These are phyloP conservation scores for Phytopythium sindhum DNA, from an alignment of 352 stramenopile genomes.

Conservation along the genomic window DNA sequence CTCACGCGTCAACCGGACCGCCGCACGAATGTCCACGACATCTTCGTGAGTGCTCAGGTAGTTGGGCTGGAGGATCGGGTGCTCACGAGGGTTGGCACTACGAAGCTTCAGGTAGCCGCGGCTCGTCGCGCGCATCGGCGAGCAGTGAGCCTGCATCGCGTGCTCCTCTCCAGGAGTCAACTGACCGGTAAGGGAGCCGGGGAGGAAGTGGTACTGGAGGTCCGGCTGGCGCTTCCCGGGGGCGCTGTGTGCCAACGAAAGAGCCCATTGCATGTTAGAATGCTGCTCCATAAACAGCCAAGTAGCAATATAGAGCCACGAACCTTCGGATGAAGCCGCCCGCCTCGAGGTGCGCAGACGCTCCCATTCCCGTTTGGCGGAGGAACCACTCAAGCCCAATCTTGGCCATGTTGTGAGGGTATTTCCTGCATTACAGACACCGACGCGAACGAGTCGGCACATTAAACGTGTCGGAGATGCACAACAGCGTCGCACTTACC, in stretches of 20 bases:
- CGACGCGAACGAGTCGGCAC: background rate
- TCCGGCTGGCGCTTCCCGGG: conserved; percentile 82
- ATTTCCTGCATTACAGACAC: conserved; percentile 36
- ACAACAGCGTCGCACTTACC: conserved; percentile 17
- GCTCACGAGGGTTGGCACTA: conserved; percentile 66
- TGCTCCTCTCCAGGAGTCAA: conserved; percentile 50
- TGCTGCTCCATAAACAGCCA: background rate
- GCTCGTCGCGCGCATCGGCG: conserved; percentile 85
- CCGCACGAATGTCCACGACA: conserved; percentile 71
- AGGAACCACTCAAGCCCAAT: conserved; percentile 87
- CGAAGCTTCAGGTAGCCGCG: conserved; percentile 79
- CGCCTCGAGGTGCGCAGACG: conserved; percentile 80
- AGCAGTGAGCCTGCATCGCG: conserved; percentile 86
- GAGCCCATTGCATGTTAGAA: background rate
- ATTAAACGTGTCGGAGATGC: background rate
- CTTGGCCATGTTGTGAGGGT: conserved; percentile 84
- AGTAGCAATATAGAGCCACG: background rate
- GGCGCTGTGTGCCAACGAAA: conserved; percentile 25
- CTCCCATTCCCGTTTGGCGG: conserved; percentile 60
- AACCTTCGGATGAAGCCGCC: conserved; percentile 85
- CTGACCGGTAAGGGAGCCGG: conserved; percentile 72
- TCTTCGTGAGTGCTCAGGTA: conserved; percentile 85
- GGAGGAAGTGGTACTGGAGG: conserved; percentile 90
- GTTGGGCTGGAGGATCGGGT: conserved; percentile 87
- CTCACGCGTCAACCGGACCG: conserved; percentile 77